phyloP scores from a whole-genome alignment of 768 basidiomycete genomes.

The Imleria badia region DNA sequence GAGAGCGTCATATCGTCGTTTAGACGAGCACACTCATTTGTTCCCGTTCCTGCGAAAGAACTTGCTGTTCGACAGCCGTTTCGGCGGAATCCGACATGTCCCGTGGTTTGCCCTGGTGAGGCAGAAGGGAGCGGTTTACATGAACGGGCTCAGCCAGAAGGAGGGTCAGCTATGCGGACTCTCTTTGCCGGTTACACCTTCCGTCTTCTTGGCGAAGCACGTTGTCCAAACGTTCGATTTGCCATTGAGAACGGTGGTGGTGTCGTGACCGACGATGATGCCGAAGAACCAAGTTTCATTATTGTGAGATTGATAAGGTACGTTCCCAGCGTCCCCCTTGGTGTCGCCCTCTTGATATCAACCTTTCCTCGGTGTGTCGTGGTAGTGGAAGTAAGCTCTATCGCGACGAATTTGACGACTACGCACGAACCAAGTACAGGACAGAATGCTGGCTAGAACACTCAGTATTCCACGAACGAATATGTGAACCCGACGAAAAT shows the following conservation, averaged over 20 bases:
- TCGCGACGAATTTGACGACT: conserved; percentile 50
- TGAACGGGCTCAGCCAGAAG: background rate
- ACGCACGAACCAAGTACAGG: conserved; percentile 56
- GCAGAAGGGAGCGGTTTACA: conserved; percentile 17
- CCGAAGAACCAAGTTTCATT: conserved; percentile 58
- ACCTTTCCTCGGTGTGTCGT: background rate
- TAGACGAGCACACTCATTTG: conserved; percentile 65
- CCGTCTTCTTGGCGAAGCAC: conserved; percentile 67
- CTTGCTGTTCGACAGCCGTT: conserved; percentile 43
- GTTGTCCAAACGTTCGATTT: conserved; percentile 49
- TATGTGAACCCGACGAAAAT: conserved; percentile 67
- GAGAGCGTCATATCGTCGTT: conserved; percentile 56
- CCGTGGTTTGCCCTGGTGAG: conserved; percentile 13
- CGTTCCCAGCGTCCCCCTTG: background rate
- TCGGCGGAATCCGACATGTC: conserved; percentile 38
- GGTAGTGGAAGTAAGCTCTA: conserved; percentile 70
- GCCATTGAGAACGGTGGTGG: conserved; percentile 65
- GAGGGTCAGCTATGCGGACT: background rate
- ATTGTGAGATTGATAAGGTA: conserved; percentile 77
- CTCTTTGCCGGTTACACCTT: conserved; percentile 61
- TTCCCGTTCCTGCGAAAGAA: conserved; percentile 33
- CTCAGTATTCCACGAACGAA: conserved; percentile 73
- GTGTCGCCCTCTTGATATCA: background rate
- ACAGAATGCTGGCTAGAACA: conserved; percentile 95
- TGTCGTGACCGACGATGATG: conserved; percentile 43